Conservation (phyloP, 1,139 yeast genomes). For the Taiozyma onychis region DNA sequence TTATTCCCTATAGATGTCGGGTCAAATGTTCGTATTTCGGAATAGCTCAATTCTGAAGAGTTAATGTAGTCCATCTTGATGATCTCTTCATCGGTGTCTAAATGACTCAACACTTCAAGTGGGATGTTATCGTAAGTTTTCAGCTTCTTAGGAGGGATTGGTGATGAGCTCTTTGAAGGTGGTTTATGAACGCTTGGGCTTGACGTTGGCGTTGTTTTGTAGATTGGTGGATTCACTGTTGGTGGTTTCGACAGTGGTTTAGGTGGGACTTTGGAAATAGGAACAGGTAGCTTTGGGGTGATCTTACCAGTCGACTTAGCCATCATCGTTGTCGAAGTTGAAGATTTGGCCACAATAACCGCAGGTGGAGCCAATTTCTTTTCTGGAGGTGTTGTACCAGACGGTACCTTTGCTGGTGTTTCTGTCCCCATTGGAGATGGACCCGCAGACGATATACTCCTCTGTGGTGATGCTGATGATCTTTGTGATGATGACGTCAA, state of each 20-base stretch:
- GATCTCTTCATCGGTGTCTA: slow-evolving; percentile 25
- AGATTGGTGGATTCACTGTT: slow-evolving; percentile 12
- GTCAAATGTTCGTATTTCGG: neutral
- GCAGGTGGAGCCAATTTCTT: neutral
- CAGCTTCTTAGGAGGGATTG: slow-evolving; percentile 1
- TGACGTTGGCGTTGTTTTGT: neutral
- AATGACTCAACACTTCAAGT: neutral
- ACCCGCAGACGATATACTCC: neutral
- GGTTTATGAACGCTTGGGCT: neutral
- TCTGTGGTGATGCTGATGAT: neutral
- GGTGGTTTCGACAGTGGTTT: slow-evolving; percentile 1
- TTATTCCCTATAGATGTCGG: slow-evolving; percentile 9
- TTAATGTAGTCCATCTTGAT: slow-evolving; percentile 35
- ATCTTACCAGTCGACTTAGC: neutral
- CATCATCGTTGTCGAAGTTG: neutral
- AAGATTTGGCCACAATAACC: neutral
- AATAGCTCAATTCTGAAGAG: slow-evolving; percentile 29
- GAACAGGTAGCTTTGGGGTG: neutral
- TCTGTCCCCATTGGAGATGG: neutral
- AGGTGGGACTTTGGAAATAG: neutral
- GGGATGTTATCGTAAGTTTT: neutral
- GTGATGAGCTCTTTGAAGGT: neutral
- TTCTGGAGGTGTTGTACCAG: neutral
- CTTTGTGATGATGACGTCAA: neutral
- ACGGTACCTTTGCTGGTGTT: neutral